Evolutionary conservation across 768 basidiomycete species (phyloP), one percentile per base, ranked within the genome.

Genomic region (Trametes cinnabarina): DNA sequence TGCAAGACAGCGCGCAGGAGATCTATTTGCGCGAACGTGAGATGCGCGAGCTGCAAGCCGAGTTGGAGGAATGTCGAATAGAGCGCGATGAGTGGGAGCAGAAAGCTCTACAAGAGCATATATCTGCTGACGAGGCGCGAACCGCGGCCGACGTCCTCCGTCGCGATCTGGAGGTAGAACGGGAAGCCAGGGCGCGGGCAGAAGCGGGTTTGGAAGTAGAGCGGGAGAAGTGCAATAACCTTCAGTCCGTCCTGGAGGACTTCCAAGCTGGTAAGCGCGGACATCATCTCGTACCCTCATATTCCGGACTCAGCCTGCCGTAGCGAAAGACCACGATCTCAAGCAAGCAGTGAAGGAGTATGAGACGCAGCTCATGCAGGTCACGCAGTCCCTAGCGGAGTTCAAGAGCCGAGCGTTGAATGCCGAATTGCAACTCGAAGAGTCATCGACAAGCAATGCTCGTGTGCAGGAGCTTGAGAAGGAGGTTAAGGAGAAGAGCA

Each of bases 251-350:
- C 3, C 74, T 99, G 65, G 88, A 92, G 68, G 97, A 98, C 73
- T 99, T 98, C 74, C 94, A 98, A 74, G 79, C 86, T 51, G 88
- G 96, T 95, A 65, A 41, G 46, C 54, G 51, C n/a, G n/a, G n/a
- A 26, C 9, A 39, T 32, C 30, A 32, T 12, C 20, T 35, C 15
- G 17, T 46, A 2, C 3, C 19, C 15, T n/a, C 15, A 9, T 9
- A 14, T 52, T 64, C 46, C 63, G n/a, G n/a, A 23, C 51, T 67
- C 42, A 55, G 32, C 50, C 51, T 57, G 41, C 51, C 19, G 23
- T 67, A 97, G 94, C 88, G 1, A 97, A 92, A 72, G 94, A 97
- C 51, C 86, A 88, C 55, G 96, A 99, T 70, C 76, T 97, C n/a
- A 78, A 79, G 51, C 85, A 91, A 64, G 90, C 94, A 1, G 85